Conservation (phyloP, 2,329 filamentous ascomycete genomes). For the Fusarium humuli region DNA sequence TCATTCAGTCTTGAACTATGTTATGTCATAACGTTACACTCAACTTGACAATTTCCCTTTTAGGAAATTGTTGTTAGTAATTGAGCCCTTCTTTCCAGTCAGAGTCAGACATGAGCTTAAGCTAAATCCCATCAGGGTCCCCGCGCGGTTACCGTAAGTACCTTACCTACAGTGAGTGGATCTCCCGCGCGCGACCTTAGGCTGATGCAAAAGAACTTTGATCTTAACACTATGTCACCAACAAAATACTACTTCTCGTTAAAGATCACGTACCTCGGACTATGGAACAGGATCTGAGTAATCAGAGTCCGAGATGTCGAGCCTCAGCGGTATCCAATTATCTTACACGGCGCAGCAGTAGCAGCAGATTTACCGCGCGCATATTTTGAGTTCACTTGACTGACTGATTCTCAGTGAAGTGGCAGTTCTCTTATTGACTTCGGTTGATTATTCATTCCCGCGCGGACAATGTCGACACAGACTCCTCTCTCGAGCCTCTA, state of each 20-base stretch:
- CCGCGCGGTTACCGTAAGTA: not conserved
- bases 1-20: not conserved
- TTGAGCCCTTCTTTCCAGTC: not conserved
- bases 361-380: conserved; percentile 9
- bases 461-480: not conserved
- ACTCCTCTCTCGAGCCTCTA: not conserved
- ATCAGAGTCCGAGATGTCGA: not conserved
- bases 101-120: not conserved
- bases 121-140: not conserved
- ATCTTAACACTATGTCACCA: not conserved
- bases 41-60: not conserved
- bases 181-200: not conserved
- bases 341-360: not conserved
- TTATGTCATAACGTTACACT: not conserved
- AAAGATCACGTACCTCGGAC: not conserved
- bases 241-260: not conserved
- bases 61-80: not conserved
- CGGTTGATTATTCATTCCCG: not conserved
- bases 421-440: not conserved
- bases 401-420: not conserved
- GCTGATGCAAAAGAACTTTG: not conserved
- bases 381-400: not conserved
- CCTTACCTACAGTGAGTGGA: not conserved
- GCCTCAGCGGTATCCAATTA: not conserved
- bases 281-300: not conserved